Base-by-base conservation (phyloP, 306 rosid species). In the Trichosanthes truncata region DNA sequence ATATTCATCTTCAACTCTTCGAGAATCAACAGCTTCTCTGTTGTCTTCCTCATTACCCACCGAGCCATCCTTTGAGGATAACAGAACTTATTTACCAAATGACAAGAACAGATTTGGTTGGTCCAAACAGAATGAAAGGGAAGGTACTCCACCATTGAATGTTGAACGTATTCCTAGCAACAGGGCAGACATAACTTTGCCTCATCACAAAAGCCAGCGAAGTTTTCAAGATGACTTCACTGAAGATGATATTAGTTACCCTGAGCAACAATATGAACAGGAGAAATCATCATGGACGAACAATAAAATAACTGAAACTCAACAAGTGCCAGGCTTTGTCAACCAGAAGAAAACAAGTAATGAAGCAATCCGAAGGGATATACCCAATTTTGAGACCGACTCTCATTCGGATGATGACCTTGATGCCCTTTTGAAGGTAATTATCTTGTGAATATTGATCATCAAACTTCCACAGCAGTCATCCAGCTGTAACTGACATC, bases 11-110 rank as follows among this genome's bases (percentile, higher is more conserved):
- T 76, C 89, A 86, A 96, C 88, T 87, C 87, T 88, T 80, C 92
- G 85, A 85, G 98, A 96, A 81, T 91, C 99, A 80, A 93, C 90
- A 66, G 75, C 88, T 12, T 79, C 89, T 66, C 93, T 96, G 74
- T 78, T 89, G 80, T 89, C 97, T 78, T 91, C 96, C 5, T 82
- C 72, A 80, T 56, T 83, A 56, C 85, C 88, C 14, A 67, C 88
- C 67, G 83, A 91, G 79, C 87, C 93, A 9, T 55, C 82, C 80
- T 86, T 72, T 83, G 99, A 93, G 83, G 97, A 93, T 49, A 89
- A 84, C 87, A 86, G 4, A 62, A 67, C 81, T 29, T 36, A 46
- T 84, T 81, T 80, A 83, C 82, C 95, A 52, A 82, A 79, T 66
- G 97, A 91, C 40, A 90, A 82, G 86, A 89, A 76, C 81, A 85